phyloP scores from a whole-genome alignment of 2,329 filamentous ascomycete species.

The Colletotrichum tropicale region DNA sequence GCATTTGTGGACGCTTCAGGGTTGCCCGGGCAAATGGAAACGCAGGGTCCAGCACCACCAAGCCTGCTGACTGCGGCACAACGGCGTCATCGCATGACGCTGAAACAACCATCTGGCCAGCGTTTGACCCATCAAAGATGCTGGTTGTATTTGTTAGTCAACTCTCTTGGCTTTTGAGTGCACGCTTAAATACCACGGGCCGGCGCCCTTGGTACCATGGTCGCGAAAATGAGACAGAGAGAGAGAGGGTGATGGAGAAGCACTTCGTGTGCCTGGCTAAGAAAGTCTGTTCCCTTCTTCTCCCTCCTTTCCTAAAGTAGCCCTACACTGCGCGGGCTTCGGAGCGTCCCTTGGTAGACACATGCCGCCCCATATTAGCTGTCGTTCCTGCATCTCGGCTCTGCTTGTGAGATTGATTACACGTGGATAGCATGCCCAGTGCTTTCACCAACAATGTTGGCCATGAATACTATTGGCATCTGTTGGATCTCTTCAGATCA shows the following conservation, averaged over 20 bases:
- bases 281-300: neutral
- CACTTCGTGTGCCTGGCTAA: neutral
- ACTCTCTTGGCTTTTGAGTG: neutral
- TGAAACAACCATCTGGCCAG: slow-evolving; percentile 17
- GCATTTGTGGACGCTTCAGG: neutral
- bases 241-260: neutral
- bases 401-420: neutral
- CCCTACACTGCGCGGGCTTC: neutral
- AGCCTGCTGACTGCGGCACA: neutral
- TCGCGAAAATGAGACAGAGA: fast-evolving
- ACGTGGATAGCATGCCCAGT: neutral
- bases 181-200: neutral
- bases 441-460: neutral
- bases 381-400: neutral
- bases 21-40: neutral
- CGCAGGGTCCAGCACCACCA: slow-evolving; percentile 1
- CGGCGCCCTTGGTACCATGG: neutral
- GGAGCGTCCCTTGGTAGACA: neutral
- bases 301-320: neutral
- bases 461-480: neutral
- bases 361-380: neutral
- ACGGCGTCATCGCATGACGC: slow-evolving; percentile 11
- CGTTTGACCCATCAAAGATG: slow-evolving; percentile 12
- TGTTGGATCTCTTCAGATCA: neutral
- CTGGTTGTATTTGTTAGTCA: neutral